phyloP scores from a whole-genome alignment of 768 basidiomycete species.

The Amanita pallidorosea region DNA sequence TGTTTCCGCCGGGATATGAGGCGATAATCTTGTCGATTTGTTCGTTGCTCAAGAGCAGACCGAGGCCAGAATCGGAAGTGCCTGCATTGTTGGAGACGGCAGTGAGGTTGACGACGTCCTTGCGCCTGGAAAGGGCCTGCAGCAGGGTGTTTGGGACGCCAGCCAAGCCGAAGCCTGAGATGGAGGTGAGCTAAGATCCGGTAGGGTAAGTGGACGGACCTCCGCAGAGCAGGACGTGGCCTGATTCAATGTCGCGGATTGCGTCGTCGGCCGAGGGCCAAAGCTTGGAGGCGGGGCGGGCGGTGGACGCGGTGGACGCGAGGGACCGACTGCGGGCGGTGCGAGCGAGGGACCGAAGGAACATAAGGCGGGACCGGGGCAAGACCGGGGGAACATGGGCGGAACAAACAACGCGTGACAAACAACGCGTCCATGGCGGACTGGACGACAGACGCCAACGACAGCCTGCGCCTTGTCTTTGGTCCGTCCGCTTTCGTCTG shows the following conservation, averaged over 20 bases:
- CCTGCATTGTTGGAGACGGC: constrained; percentile 90
- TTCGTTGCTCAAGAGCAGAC: constrained; percentile 60
- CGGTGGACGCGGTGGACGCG: too few relatives aligned
- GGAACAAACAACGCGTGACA: too few relatives aligned
- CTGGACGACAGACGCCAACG: constrained; percentile 77
- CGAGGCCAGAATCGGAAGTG: constrained; percentile 56
- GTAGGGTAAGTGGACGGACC: constrained; percentile 34
- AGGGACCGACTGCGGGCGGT: too few relatives aligned
- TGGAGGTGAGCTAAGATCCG: background rate
- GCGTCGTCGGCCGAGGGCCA: constrained; percentile 79
- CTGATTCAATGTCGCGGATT: constrained; percentile 71
- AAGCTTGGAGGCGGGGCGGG: constrained; percentile 37
- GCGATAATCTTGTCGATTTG: constrained; percentile 80
- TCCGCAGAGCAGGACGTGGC: constrained; percentile 69
- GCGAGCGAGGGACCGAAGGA: constrained; percentile 12
- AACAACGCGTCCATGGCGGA: constrained; percentile 25
- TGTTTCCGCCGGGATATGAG: constrained; percentile 91
- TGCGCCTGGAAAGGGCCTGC: constrained; percentile 60
- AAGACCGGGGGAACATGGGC: too few relatives aligned
- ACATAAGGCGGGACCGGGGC: too few relatives aligned
- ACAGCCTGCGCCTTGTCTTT: constrained; percentile 64
- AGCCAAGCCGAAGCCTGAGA: constrained; percentile 76
- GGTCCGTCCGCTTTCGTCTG: constrained; percentile 31
- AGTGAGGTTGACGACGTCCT: constrained; percentile 63
- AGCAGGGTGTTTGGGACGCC: constrained; percentile 88